A percentile compares a stretch with the other conserved stretches of the same genome.
Evolutionary conservation across 2,329 filamentous ascomycete genomes (phyloP).

Genomic region (Aspergillus latus): DNA sequence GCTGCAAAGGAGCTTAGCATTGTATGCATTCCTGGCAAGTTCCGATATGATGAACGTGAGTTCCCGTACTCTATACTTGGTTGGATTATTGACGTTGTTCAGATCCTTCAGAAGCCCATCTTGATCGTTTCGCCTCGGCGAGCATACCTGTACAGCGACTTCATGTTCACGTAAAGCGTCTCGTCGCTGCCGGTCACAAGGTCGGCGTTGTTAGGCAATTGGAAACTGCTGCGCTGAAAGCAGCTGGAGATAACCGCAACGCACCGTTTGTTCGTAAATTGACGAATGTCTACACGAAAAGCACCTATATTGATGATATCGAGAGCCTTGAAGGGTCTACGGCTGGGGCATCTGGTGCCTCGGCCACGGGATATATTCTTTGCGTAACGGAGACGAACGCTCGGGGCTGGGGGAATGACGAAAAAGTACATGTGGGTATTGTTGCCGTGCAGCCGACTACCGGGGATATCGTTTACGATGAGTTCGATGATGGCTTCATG

Average conservation of each 20-base stretch:
- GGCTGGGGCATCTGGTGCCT: conserved; percentile 54
- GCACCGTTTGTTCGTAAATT: conserved; percentile 88
- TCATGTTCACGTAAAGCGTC: conserved; percentile 88
- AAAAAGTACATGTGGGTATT: conserved; percentile 88
- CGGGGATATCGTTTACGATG: conserved; percentile 92
- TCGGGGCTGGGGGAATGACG: conserved; percentile 80
- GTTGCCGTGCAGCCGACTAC: conserved; percentile 94
- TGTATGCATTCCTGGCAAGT: conserved; percentile 93
- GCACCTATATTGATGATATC: conserved; percentile 92
- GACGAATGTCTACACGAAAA: conserved; percentile 96
- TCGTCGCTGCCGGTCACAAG: conserved; percentile 90
- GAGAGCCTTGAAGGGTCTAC: conserved; percentile 67
- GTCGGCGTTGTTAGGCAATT: conserved; percentile 93
- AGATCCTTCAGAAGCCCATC: conserved; percentile 84
- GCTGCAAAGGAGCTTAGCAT: conserved; percentile 91
- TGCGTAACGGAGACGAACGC: conserved; percentile 84
- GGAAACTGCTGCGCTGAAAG: conserved; percentile 93
- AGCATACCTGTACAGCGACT: conserved; percentile 92
- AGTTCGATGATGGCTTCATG: conserved; percentile 98
- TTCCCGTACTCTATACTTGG: conserved; percentile 14
- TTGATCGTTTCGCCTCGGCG: conserved; percentile 89
- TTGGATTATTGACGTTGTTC: conserved; percentile 27
- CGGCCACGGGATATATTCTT: conserved; percentile 80
- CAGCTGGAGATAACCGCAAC: conserved; percentile 90
- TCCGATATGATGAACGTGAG: conserved; percentile 85